Evolutionary conservation across 345 rosid genomes (phyloP).

Genomic region (Trapa incisa): DNA sequence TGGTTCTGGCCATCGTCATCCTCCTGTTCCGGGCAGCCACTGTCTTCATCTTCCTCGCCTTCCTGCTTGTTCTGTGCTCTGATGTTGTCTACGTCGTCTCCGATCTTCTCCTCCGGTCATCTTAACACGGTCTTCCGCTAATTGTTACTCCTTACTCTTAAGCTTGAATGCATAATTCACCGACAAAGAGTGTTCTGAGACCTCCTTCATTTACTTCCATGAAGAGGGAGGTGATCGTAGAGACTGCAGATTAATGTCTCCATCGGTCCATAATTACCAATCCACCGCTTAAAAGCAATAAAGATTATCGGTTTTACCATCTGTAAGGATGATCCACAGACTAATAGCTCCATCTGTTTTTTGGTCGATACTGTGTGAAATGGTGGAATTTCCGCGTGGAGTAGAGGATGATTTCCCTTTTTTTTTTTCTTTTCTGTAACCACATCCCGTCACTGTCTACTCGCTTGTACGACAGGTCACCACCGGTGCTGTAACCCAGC

Average conservation of each 20-base stretch:
- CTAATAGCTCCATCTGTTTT: no score
- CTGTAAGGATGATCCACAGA: no score
- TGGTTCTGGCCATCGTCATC: conserved; percentile 15
- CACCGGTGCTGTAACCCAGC: not conserved
- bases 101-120: conserved; percentile 8
- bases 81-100: conserved; percentile 19
- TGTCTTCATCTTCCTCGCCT: conserved; percentile 14
- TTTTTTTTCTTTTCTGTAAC: not conserved
- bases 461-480: not conserved
- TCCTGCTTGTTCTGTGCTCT: conserved; percentile 24
- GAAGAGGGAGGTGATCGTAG: no score
- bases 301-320: no score
- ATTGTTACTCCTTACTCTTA: no score
- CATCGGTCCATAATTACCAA: no score
- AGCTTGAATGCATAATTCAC: no score
- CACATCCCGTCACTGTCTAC: not conserved
- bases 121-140: not conserved
- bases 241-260: no score
- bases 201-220: no score
- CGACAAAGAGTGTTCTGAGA: no score
- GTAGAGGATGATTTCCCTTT: not conserved
- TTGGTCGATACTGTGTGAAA: not conserved
- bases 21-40: conserved; percentile 12
- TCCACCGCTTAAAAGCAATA: no score
- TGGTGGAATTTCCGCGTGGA: not conserved